These are phyloP conservation scores for Davidsoniella australis DNA, from an alignment of 2,329 filamentous ascomycete species.

Conservation along the genomic window DNA sequence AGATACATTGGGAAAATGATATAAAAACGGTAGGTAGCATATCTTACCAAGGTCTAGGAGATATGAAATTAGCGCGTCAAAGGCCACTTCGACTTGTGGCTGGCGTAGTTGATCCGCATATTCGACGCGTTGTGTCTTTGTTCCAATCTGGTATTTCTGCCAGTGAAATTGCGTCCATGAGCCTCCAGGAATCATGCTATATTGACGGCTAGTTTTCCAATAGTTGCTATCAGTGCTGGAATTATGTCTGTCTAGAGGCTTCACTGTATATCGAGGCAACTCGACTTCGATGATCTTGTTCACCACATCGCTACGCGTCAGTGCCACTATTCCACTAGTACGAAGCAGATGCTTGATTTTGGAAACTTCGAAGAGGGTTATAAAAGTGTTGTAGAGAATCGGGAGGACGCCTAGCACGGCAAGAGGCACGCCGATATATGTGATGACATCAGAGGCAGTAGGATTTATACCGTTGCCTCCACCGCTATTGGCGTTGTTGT, in stretches of 20 bases:
- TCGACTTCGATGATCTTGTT: conserved; percentile 51
- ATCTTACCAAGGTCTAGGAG: conserved; percentile 36
- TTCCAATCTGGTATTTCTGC: conserved; percentile 43
- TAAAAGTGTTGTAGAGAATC: conserved; percentile 47
- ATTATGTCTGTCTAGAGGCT: conserved; percentile 37
- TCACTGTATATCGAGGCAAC: conserved; percentile 45
- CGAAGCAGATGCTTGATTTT: conserved; percentile 35
- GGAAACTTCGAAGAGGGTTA: conserved; percentile 41
- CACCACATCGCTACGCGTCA: conserved; percentile 38
- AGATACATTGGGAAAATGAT: too few species aligned
- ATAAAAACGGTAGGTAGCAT: too few species aligned
- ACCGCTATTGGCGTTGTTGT: not conserved
- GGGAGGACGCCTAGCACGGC: conserved; percentile 43
- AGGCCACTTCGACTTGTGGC: conserved; percentile 34
- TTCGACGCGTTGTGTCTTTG: conserved; percentile 45
- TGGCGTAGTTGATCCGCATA: conserved; percentile 40
- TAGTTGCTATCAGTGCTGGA: conserved; percentile 31
- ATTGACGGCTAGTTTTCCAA: conserved; percentile 36
- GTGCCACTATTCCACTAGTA: too few species aligned
- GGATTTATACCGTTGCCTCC: not conserved
- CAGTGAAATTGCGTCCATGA: conserved; percentile 51
- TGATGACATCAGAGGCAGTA: conserved; percentile 32
- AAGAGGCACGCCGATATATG: conserved; percentile 39
- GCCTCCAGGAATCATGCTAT: conserved; percentile 39
- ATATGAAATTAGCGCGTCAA: conserved; percentile 44